Base-by-base conservation (phyloP, 106 monocot genomes). In the Narthecium ossifragum region DNA sequence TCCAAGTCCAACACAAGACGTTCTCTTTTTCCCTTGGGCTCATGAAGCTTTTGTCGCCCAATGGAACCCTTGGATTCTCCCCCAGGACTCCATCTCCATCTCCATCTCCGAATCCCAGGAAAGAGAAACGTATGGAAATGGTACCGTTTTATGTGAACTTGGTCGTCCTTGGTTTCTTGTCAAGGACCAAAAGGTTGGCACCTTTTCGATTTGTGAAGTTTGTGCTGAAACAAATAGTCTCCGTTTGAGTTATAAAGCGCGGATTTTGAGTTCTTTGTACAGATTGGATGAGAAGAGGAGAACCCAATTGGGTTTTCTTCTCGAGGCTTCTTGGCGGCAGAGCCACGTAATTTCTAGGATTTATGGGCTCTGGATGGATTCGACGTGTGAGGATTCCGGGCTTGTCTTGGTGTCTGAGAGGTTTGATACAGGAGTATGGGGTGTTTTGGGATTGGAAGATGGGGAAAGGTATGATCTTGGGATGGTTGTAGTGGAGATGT, bases 361-460 rank as follows among this genome's bases (percentile, higher is more conserved):
- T 69, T 84, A 69, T 31, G 96, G 96, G 21, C 40, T 98, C 25
- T 98, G 90, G 90, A 78, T 87, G 80, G 65, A 63, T 39, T 13
- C 61, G 1, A 59, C 59, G n/a, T 65, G 64, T 51, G 86, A 70
- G 32, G 39, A 23, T 30, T 81, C 75, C 20, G 27, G 31, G 12
- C 55, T 98, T 57, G 87, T 62, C 71, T 43, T 98, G 69, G 86
- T 84, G 21, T 78, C 61, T 46, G 90, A 87, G 45, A 46, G 61
- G 32, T 75, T 78, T 31, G 30, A 47, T 6, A 31, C 29, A 14
- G 62, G 22, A 5, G 43, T 78, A 15, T 61, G 53, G 1, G 31
- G 34, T 62, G 22, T 69, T 30, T 11, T 65, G 62, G 55, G 48
- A 18, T 27, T 26, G 27, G 28, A 25, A 38, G 31, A 22, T 18